Evolutionary conservation across 305 asterid species (phyloP).

Genomic region (Striga hermonthica): DNA sequence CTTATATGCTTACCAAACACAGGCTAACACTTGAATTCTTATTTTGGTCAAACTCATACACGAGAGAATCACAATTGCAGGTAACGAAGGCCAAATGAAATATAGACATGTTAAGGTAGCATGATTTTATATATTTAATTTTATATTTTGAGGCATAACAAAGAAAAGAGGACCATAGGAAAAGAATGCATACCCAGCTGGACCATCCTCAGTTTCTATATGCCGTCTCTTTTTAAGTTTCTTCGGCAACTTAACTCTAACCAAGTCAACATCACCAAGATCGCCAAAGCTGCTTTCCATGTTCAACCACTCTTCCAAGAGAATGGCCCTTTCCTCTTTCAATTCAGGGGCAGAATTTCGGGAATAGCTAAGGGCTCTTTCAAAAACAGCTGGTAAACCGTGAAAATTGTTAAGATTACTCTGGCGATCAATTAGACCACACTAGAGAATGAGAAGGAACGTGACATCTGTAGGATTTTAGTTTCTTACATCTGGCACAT

Average conservation of each 20-base stretch:
- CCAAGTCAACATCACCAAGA: constrained; percentile 70
- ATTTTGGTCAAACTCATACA: no score
- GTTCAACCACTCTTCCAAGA: constrained; percentile 83
- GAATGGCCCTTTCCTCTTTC: constrained; percentile 95
- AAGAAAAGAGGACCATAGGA: background rate
- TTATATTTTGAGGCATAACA: no score
- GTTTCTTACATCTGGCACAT: constrained; percentile 69
- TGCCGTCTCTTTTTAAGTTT: constrained; percentile 86
- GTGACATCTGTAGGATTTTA: background rate
- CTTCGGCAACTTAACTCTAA: constrained; percentile 76
- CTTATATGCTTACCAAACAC: no score
- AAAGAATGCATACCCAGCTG: constrained; percentile 55
- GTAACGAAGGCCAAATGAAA: no score
- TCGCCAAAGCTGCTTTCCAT: constrained; percentile 71
- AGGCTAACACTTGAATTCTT: no score
- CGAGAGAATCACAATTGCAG: no score
- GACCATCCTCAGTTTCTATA: constrained; percentile 83
- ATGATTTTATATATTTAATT: no score
- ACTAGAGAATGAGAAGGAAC: background rate
- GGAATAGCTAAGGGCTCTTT: constrained; percentile 68
- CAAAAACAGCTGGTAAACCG: constrained; percentile 57
- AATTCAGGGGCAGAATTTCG: constrained; percentile 77
- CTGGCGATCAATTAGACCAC: background rate
- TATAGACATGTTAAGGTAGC: no score
- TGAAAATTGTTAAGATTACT: constrained; percentile 15